Conservation (phyloP, 768 basidiomycete genomes). For the Boletus reticuloceps region DNA sequence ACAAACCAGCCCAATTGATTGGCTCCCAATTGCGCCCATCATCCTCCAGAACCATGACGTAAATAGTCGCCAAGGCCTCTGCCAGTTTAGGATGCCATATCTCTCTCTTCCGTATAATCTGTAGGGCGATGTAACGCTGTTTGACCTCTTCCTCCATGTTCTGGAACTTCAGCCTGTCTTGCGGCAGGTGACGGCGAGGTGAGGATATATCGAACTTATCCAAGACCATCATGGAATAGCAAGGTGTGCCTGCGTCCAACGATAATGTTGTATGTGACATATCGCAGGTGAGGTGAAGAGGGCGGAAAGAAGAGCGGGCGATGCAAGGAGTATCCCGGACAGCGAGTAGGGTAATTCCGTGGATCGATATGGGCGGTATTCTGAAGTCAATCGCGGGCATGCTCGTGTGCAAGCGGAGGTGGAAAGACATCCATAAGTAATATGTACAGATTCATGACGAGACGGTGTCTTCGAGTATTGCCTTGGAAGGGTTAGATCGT, state of each 20-base stretch:
- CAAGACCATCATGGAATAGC: constrained; percentile 41
- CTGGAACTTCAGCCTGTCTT: constrained; percentile 21
- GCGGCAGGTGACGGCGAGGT: constrained; percentile 38
- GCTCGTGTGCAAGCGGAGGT: constrained; percentile 14
- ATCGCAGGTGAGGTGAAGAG: constrained; percentile 35
- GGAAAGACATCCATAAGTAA: constrained; percentile 15
- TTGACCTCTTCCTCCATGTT: constrained; percentile 44
- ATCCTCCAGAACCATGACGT: constrained; percentile 58
- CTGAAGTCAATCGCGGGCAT: constrained; percentile 35
- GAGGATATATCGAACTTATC: constrained; percentile 49
- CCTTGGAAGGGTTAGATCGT: constrained; percentile 27
- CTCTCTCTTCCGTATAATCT: constrained; percentile 39
- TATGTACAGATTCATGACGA: constrained; percentile 24
- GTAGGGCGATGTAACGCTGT: constrained; percentile 44
- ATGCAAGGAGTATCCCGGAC: constrained; percentile 28
- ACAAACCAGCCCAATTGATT: constrained; percentile 43
- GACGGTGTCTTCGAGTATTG: constrained; percentile 27
- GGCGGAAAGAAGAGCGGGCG: constrained; percentile 33
- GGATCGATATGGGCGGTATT: constrained; percentile 34
- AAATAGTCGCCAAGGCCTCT: constrained; percentile 51
- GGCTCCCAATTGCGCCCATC: constrained; percentile 48
- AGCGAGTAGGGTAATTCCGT: constrained; percentile 35
- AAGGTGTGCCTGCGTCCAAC: constrained; percentile 25
- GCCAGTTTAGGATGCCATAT: constrained; percentile 37
- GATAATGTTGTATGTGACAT: constrained; percentile 27